Conservation (phyloP, 345 rosid species). For the Ricinus communis region DNA sequence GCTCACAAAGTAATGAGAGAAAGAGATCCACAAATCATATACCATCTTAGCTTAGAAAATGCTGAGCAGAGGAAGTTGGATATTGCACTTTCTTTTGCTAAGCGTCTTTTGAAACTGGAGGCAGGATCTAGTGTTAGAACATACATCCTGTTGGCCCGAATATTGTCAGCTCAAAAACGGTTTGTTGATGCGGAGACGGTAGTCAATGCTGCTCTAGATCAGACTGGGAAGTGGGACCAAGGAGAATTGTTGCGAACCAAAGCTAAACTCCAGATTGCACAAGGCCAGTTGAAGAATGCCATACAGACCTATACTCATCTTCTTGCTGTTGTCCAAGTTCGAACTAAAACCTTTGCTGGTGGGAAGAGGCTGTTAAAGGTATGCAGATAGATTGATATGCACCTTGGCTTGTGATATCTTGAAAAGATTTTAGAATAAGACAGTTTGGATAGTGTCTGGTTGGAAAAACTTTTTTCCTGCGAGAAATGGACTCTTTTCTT, state of each 20-base stretch:
- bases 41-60: constrained; percentile 61
- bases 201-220: constrained; percentile 65
- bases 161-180: constrained; percentile 70
- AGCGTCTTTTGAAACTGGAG: constrained; percentile 50
- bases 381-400: neutral
- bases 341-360: constrained; percentile 47
- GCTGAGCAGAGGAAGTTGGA: constrained; percentile 87
- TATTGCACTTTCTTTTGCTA: constrained; percentile 54
- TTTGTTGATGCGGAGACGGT: constrained; percentile 59
- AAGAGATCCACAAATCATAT: constrained; percentile 38
- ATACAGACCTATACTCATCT: constrained; percentile 62
- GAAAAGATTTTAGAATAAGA: too few species aligned
- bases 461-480: too few species aligned
- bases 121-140: constrained; percentile 62
- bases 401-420: neutral
- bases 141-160: constrained; percentile 55
- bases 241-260: constrained; percentile 74
- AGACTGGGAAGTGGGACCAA: constrained; percentile 82
- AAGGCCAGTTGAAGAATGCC: constrained; percentile 56
- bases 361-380: constrained; percentile 57
- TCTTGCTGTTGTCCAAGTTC: constrained; percentile 75
- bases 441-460: too few species aligned
- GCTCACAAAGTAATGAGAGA: constrained; percentile 48
- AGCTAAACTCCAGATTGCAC: constrained; percentile 73
- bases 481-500: too few species aligned